These are phyloP conservation scores for Brassica cretica DNA, from an alignment of 345 rosid genomes.

Conservation along the genomic window DNA sequence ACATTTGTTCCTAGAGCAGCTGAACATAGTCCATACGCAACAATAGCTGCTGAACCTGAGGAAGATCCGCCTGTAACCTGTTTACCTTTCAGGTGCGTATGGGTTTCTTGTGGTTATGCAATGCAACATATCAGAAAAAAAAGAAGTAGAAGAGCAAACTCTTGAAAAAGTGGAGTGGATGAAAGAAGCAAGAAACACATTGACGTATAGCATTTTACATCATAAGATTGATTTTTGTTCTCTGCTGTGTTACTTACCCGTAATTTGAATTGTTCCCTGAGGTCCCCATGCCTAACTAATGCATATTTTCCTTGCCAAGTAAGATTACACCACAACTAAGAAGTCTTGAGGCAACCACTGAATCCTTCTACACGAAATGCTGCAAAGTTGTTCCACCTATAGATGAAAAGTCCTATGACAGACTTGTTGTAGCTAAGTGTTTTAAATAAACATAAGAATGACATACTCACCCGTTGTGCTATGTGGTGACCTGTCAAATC, in stretches of 20 bases:
- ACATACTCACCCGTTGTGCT: constrained; percentile 58
- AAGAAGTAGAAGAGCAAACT: not conserved
- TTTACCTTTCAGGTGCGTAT: constrained; percentile 34
- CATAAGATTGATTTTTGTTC: constrained; percentile 6
- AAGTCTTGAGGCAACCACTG: constrained; percentile 65
- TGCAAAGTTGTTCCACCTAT: constrained; percentile 83
- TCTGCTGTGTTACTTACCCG: constrained; percentile 52
- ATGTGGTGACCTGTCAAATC: constrained; percentile 77
- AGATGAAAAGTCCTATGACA: constrained; percentile 8
- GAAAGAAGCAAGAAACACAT: constrained; percentile 1
- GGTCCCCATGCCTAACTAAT: constrained; percentile 90
- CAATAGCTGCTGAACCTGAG: constrained; percentile 89
- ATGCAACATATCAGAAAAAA: no score
- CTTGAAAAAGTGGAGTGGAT: not conserved
- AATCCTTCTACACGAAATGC: constrained; percentile 64
- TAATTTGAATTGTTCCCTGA: constrained; percentile 90
- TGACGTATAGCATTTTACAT: not conserved
- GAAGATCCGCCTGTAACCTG: constrained; percentile 75
- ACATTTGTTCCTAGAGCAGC: constrained; percentile 95
- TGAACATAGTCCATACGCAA: constrained; percentile 84
- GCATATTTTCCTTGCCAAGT: constrained; percentile 90
- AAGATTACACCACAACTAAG: constrained; percentile 77
- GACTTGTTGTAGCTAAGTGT: constrained; percentile 1
- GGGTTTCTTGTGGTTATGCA: no score
- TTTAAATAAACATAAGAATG: not conserved